Base-by-base conservation (phyloP, 1,139 yeast genomes). In the Taiozyma sp. region DNA sequence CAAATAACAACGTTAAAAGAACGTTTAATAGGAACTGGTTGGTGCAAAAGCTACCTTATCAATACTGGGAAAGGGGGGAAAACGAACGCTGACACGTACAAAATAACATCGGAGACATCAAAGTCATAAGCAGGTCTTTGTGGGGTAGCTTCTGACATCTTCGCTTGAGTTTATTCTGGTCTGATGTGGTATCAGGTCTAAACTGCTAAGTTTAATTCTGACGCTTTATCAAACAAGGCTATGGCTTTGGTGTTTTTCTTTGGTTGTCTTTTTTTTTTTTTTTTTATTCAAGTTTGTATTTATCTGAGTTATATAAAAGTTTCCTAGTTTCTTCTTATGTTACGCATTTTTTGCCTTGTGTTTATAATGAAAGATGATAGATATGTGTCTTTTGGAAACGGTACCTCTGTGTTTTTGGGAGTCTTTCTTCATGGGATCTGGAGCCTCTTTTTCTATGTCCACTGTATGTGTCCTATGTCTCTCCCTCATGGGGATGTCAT, bases 61-160 rank as follows among this genome's bases (percentile, higher is more conserved):
- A 60, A 37, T 5, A 68, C 68, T 0, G 69, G 63, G 6, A 67
- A 52, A 2, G 70, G 70, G 6, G 71, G 70, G 42, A 62, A 46
- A 34, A 66, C 54, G 44, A 65, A 61, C 16, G 68, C 65, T 14
- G 64, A 44, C 14, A 60, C 37, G 48, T 62, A 63, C 3, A 67
- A 59, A 3, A 66, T 40, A 3, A 64, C 54, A 50, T 68, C 71
- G 19, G 55, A 48, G 1, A 53, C 32, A 28, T 56, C 61, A 42
- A 61, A 50, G 28, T 49, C 50, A 40, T 50, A 50, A 2, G 46
- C 47, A n/a, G 35, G 16, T 7, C 35, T 13, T 40, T 21, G 43
- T 22, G 29, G 16, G 9, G 21, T 40, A 40, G 29, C 30, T 29
- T 43, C n/a, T 30, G 39, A 8, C 43, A 40, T 40, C 11, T 8